Conservation (phyloP, 495 filamentous ascomycete species). For the Thermochaetoides thermophila region DNA sequence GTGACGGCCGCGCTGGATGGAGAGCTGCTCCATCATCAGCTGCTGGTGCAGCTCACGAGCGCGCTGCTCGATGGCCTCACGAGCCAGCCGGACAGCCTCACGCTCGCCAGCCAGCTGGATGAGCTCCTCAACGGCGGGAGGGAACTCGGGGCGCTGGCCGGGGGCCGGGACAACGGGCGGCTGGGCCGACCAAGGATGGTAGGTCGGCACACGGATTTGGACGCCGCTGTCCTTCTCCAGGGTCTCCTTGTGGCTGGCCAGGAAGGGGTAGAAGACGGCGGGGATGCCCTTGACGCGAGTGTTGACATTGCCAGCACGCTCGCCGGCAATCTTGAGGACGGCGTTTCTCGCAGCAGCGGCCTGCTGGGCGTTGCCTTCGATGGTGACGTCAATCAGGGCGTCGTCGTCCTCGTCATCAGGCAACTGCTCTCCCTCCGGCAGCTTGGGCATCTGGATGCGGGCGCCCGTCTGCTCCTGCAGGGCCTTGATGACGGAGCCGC, state of each 20-base stretch:
- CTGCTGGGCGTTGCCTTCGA: conserved; percentile 82
- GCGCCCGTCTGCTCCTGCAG: conserved; percentile 76
- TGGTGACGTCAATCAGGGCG: conserved; percentile 62
- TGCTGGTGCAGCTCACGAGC: conserved; percentile 54
- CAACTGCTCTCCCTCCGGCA: conserved; percentile 40
- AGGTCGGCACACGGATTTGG: conserved; percentile 64
- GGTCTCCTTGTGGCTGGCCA: conserved; percentile 49
- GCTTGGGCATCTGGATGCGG: conserved; percentile 72
- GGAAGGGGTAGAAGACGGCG: conserved; percentile 89
- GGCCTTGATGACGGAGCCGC: conserved; percentile 76
- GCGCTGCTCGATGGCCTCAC: conserved; percentile 60
- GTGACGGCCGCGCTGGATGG: conserved; percentile 65
- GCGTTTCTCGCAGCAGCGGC: conserved; percentile 66
- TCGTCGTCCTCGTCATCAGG: conserved; percentile 70
- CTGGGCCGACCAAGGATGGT: conserved; percentile 56
- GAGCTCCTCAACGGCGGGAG: conserved; percentile 46
- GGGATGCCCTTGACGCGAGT: conserved; percentile 66
- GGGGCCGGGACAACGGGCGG: conserved; percentile 49
- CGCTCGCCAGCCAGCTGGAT: conserved; percentile 84
- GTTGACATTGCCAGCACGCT: conserved; percentile 68
- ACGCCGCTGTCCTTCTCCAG: conserved; percentile 51
- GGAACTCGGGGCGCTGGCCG: conserved; percentile 51
- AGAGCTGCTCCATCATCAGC: conserved; percentile 55
- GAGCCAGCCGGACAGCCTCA: conserved; percentile 60
- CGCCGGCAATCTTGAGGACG: conserved; percentile 71